Evolutionary conservation across 495 filamentous ascomycete species (phyloP).

Genomic region (Penicillium ochrochloron): DNA sequence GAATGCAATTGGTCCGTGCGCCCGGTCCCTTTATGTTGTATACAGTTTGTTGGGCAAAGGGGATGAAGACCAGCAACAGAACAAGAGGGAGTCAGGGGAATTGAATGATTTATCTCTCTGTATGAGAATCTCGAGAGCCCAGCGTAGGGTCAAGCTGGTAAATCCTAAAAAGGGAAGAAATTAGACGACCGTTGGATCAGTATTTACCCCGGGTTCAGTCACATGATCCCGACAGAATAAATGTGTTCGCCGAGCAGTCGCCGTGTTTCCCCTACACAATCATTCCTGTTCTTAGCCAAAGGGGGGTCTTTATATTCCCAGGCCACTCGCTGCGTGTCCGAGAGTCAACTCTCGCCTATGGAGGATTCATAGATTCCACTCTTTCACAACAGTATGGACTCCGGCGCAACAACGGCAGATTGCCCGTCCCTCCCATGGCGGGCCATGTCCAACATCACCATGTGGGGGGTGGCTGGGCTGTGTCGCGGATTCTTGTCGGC

Average conservation of each 20-base stretch:
- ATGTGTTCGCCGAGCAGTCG: constrained; percentile 23
- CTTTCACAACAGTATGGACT: constrained; percentile 40
- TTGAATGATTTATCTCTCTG: neutral
- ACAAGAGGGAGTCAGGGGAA: neutral
- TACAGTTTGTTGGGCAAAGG: neutral
- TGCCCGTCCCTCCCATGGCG: constrained; percentile 51
- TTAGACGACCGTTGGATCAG: neutral
- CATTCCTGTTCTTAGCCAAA: constrained; percentile 1
- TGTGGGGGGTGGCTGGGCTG: constrained; percentile 49
- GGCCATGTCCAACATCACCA: constrained; percentile 45
- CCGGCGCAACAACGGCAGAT: constrained; percentile 49
- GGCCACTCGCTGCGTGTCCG: constrained; percentile 10
- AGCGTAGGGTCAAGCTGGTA: neutral
- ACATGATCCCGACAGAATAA: constrained; percentile 32
- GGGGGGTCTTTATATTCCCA: constrained; percentile 6
- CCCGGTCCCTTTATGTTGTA: constrained; percentile 14
- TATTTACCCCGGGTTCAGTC: constrained; percentile 28
- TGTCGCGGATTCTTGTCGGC: constrained; percentile 53
- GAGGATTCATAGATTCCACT: constrained; percentile 30
- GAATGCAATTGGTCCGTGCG: constrained; percentile 36
- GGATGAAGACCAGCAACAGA: constrained; percentile 4
- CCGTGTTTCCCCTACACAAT: constrained; percentile 11
- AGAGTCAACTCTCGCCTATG: constrained; percentile 29
- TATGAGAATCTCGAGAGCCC: neutral
- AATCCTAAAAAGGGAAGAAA: neutral